Evolutionary conservation across 2,329 filamentous ascomycete genomes (phyloP).

Genomic region (Sarocladium oryzae): DNA sequence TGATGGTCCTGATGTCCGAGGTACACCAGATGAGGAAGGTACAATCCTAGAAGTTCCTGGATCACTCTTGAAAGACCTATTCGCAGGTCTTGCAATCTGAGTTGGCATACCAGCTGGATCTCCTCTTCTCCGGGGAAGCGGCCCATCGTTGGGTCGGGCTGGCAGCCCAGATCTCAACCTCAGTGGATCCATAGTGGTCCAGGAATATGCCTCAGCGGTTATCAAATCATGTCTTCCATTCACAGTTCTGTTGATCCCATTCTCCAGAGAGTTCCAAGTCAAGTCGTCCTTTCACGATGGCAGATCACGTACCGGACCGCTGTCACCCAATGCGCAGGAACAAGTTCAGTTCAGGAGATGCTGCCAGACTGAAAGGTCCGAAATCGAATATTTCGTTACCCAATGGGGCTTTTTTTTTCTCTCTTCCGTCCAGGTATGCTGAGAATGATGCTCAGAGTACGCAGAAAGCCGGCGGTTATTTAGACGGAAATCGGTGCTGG

Average conservation of each 20-base stretch:
- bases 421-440: too few relatives aligned
- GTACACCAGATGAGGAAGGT: neutral
- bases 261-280: neutral
- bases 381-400: too few relatives aligned
- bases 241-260: neutral
- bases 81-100: constrained; percentile 18
- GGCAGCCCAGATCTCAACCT: constrained; percentile 34
- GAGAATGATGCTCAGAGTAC: neutral
- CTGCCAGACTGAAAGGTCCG: too few relatives aligned
- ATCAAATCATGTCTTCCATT: constrained; percentile 15
- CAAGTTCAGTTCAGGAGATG: neutral
- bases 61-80: constrained; percentile 17
- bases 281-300: neutral
- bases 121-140: constrained; percentile 21
- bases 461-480: neutral
- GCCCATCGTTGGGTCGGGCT: constrained; percentile 30
- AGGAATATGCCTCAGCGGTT: constrained; percentile 14
- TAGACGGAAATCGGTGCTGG: neutral
- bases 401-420: too few relatives aligned
- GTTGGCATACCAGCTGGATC: constrained; percentile 15
- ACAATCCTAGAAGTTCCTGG: constrained; percentile 13
- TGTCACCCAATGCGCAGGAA: neutral
- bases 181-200: constrained; percentile 37
- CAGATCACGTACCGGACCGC: neutral
- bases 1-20: constrained; percentile 10